These are phyloP conservation scores for Ulota crispa DNA, from an alignment of 225 moss, liverwort and hornwort genomes.

Conservation along the genomic window DNA sequence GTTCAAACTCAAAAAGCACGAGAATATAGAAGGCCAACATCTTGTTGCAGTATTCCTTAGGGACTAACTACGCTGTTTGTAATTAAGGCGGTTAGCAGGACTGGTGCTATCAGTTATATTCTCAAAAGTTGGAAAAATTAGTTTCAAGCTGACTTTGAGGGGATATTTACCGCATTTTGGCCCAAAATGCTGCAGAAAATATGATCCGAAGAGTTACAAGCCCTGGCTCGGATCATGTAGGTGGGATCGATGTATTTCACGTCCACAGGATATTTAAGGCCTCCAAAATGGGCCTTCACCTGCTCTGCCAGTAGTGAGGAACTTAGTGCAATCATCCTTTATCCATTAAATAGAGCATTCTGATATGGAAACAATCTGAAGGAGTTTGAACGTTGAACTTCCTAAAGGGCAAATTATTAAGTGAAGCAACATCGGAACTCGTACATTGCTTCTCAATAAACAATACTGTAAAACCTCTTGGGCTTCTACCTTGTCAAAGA, in stretches of 20 bases:
- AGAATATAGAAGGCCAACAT: background rate
- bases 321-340: background rate
- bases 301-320: constrained; percentile 6
- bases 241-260: constrained; percentile 93
- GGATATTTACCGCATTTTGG: constrained; percentile 73
- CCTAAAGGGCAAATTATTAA: background rate
- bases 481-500: constrained; percentile 65
- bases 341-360: background rate
- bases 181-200: constrained; percentile 91
- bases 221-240: constrained; percentile 91
- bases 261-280: constrained; percentile 61
- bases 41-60: background rate
- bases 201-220: constrained; percentile 85
- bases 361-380: background rate
- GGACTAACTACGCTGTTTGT: background rate
- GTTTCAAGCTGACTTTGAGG: background rate
- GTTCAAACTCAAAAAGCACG: background rate
- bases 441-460: background rate
- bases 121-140: background rate
- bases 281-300: constrained; percentile 76
- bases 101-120: background rate
- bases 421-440: background rate
- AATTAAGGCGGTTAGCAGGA: background rate
- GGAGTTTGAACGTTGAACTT: background rate
- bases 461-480: background rate